phyloP scores from a whole-genome alignment of 495 filamentous ascomycete genomes.

The Aspergillus kassunensis region DNA sequence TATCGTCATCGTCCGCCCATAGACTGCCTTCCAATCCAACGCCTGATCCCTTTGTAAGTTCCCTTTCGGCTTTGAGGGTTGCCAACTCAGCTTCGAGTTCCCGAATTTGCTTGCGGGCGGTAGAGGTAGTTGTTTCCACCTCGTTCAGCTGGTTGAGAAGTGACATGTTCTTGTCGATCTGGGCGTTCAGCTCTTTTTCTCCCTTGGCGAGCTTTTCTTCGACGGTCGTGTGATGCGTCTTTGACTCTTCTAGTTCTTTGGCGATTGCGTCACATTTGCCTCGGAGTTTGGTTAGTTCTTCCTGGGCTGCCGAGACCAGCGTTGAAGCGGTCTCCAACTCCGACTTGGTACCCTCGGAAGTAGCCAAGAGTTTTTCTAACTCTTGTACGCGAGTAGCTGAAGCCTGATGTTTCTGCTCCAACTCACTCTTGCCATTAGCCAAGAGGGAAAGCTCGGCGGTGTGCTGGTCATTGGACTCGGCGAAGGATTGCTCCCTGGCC shows the following conservation, averaged over 20 bases:
- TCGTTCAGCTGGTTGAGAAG: slow-evolving; percentile 43
- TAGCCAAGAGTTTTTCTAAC: slow-evolving; percentile 31
- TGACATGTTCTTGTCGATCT: slow-evolving; percentile 50
- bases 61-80: slow-evolving; percentile 32
- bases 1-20: slow-evolving; percentile 38
- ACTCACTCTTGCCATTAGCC: slow-evolving; percentile 31
- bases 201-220: slow-evolving; percentile 35
- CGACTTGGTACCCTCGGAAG: slow-evolving; percentile 28
- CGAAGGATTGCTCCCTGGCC: slow-evolving; percentile 28
- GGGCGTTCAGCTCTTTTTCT: slow-evolving; percentile 38
- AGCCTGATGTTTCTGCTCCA: slow-evolving; percentile 31
- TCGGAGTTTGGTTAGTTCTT: slow-evolving; percentile 33
- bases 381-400: slow-evolving; percentile 27
- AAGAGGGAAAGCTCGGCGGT: slow-evolving; percentile 28
- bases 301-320: slow-evolving; percentile 33
- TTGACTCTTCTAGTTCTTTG: slow-evolving; percentile 32
- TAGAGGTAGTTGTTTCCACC: slow-evolving; percentile 36
- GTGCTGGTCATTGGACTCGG: slow-evolving; percentile 33
- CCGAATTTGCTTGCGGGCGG: slow-evolving; percentile 38
- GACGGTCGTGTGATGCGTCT: slow-evolving; percentile 28
- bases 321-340: slow-evolving; percentile 34
- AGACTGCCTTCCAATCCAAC: slow-evolving; percentile 37
- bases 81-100: slow-evolving; percentile 46
- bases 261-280: slow-evolving; percentile 27
- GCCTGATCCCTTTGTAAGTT: slow-evolving; percentile 20